phyloP scores from a whole-genome alignment of 2,329 filamentous ascomycete genomes.

The Calonectria pseudoreteaudii region DNA sequence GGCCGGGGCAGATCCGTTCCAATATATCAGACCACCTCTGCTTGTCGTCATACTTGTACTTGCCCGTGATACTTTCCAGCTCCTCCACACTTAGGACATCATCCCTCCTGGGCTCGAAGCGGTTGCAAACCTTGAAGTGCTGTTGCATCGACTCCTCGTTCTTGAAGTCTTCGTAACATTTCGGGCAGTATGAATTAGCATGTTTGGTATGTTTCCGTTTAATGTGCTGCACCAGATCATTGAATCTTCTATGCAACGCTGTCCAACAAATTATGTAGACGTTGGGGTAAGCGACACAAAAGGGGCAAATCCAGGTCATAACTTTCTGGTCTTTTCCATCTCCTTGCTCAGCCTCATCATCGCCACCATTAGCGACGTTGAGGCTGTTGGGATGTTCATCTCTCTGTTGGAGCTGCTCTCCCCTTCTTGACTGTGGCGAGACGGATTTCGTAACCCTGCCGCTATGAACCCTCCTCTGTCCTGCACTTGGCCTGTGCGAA shows the following conservation, averaged over 20 bases:
- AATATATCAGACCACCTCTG: not conserved
- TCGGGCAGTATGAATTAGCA: not conserved
- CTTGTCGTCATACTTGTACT: not conserved
- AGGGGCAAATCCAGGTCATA: not conserved
- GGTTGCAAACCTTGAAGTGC: not conserved
- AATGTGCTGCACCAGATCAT: not conserved
- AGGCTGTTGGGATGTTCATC: not conserved
- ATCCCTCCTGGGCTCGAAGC: not conserved
- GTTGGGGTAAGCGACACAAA: not conserved
- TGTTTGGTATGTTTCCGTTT: not conserved
- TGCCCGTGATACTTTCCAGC: too few species aligned
- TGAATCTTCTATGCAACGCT: not conserved
- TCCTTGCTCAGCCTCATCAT: too few species aligned
- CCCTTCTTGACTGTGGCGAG: too few species aligned
- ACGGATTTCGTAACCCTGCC: too few species aligned
- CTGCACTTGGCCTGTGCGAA: too few species aligned
- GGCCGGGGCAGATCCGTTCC: not conserved
- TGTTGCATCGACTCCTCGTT: not conserved
- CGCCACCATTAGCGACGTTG: too few species aligned
- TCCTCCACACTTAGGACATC: not conserved
- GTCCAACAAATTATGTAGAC: not conserved
- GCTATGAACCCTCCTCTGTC: too few species aligned
- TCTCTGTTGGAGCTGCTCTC: too few species aligned
- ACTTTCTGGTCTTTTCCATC: not conserved
- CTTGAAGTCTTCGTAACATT: not conserved